Percentiles rank a stretch among this genome's conserved stretches.
phyloP scores from a whole-genome alignment of 441 rosid species.

The Breynia disticha region DNA sequence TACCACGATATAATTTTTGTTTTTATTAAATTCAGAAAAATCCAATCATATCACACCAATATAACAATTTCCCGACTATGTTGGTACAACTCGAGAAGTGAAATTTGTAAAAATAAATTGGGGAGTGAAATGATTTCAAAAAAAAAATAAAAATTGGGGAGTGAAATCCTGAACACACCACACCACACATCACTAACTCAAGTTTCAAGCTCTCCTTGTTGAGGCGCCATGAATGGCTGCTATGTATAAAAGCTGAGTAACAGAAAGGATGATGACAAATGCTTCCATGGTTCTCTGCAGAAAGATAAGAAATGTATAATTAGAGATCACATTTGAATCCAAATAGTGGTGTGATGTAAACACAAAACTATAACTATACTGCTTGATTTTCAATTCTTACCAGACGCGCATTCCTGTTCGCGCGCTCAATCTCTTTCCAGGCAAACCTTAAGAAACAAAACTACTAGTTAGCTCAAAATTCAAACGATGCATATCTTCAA shows the following conservation, averaged over 20 bases:
- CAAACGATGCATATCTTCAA: not conserved
- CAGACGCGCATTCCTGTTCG: conserved; percentile 58
- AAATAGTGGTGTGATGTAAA: too few relatives aligned
- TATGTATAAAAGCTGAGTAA: conserved; percentile 72
- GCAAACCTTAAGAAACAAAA: conserved; percentile 44
- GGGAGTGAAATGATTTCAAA: too few relatives aligned
- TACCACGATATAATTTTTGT: too few relatives aligned
- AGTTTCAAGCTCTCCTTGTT: conserved; percentile 15
- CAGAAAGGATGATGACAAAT: conserved; percentile 79
- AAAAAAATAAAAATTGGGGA: not conserved
- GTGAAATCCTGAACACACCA: conserved; percentile 4
- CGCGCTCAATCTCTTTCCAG: conserved; percentile 76
- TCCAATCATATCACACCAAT: conserved; percentile 13
- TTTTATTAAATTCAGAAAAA: too few relatives aligned
- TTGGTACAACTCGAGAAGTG: conserved; percentile 1
- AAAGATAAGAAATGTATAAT: not conserved
- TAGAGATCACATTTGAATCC: not conserved
- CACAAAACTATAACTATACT: not conserved
- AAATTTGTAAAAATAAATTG: not conserved
- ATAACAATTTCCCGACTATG: conserved; percentile 5
- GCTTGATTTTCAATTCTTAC: conserved; percentile 25
- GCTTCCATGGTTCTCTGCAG: conserved; percentile 98
- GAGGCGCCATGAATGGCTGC: conserved; percentile 52
- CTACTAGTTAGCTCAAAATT: not conserved
- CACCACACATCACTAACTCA: conserved; percentile 2